Base-by-base conservation (phyloP, 768 basidiomycete species). In the Trametes cinnabarina region DNA sequence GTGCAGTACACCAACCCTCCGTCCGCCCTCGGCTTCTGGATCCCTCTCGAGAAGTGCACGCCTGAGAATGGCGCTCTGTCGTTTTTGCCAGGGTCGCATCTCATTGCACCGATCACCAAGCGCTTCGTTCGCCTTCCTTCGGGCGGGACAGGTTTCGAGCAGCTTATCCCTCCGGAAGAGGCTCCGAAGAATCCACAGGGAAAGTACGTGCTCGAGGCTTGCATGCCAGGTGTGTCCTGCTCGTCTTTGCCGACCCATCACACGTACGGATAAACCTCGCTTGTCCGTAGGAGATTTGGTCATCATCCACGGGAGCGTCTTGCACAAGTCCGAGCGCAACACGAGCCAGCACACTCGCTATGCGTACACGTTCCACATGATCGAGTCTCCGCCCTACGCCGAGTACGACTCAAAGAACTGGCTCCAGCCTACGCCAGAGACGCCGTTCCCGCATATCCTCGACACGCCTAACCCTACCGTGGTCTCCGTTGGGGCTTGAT, bases 291-390 rank as follows among this genome's bases (percentile, higher is more conserved):
- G 95, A 19, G 92, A 95, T 60, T 77, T 99, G 2, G 93, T 98
- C 0, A 73, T 98, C 15, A 98, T 99, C 32, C 95, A 99, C 65
- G 97, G 97, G 10, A 80, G 83, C 20, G 93, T 98, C 2, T 74
- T 97, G 59, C 97, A 99, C 75, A 94, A 93, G 69, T 93, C 91
- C 0, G 91, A 92, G 68, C 82, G 84, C 52, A 99, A 99, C 70
- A 81, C 79, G 1, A 92, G 90, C 52, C 76, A 82, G 20, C 79
- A 86, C 60, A 92, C 92, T 1, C 82, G 97, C 54, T 92, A 86
- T 63, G 95, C 95, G 26, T 99, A 98, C 69, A 98, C 97, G 0
- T 98, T 97, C 72, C 95, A 94, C 64, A 92, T 93, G 91, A 87
- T 94, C 47, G 92, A 96, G 66, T 87, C 81, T 19, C 80, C 81